phyloP scores from a whole-genome alignment of 1,284 basidiomycete genomes.

The Puccinia horiana region DNA sequence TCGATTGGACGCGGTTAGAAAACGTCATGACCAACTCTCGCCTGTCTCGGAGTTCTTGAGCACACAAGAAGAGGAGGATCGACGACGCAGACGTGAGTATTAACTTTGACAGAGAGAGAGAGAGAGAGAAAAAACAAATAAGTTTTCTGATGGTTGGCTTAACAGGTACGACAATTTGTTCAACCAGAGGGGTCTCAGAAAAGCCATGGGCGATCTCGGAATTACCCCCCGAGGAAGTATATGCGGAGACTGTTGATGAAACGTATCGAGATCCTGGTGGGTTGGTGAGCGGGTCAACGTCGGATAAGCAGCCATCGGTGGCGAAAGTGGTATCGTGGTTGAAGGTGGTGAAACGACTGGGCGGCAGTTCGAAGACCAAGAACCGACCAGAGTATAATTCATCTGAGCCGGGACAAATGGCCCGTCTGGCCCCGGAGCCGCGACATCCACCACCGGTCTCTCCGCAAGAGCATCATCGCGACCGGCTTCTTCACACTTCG shows the following conservation, averaged over 20 bases:
- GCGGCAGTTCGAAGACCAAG: conserved; percentile 9
- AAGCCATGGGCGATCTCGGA: conserved; percentile 54
- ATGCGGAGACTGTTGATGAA: conserved; percentile 28
- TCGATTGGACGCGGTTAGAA: conserved; percentile 61
- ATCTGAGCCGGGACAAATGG: background rate
- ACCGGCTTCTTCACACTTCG: no score
- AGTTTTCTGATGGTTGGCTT: background rate
- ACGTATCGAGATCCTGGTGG: background rate
- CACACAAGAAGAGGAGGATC: conserved; percentile 16
- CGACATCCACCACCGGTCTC: background rate
- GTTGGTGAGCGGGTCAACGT: background rate
- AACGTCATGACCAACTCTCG: conserved; percentile 59
- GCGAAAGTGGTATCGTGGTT: conserved; percentile 55
- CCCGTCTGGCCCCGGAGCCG: background rate
- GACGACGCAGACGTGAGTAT: conserved; percentile 18
- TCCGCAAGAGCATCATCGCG: background rate
- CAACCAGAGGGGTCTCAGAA: conserved; percentile 56
- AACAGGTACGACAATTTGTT: conserved; percentile 56
- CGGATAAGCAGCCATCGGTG: conserved; percentile 50
- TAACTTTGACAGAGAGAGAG: conserved; percentile 44
- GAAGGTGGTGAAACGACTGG: conserved; percentile 49
- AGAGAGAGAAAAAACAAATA: no score
- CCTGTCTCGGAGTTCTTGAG: conserved; percentile 35
- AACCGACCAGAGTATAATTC: background rate
- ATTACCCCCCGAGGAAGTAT: conserved; percentile 39